Base-by-base conservation (phyloP, 2,329 filamentous ascomycete species). In the Chrysoporthe deuterocubensis region DNA sequence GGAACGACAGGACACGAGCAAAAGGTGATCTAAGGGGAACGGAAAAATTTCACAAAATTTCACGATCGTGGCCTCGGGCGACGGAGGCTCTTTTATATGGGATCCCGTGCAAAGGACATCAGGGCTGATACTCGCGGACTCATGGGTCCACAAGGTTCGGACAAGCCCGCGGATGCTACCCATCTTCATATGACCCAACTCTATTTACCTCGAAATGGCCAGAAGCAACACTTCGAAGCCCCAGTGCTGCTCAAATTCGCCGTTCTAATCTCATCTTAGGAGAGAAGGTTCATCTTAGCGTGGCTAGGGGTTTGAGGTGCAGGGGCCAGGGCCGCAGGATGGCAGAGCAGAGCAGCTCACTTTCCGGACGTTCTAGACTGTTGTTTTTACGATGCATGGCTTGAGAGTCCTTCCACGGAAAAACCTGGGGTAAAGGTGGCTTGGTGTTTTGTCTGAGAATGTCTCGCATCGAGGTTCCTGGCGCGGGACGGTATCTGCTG, bases 1-100 rank as follows among this genome's bases (percentile, higher is more conserved):
- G 44, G 64, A 67, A 18, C 16, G 60, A 65, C 61, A 56, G n/a
- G 44, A 57, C 56, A 18, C 16, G 34, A 52, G 42, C n/a, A 11
- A 21, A 44, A 32, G 8, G 40, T 32, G 42, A 40, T 58, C 13
- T 40, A 44, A 5, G 44, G 37, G 43, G 18, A 42, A 34, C 40
- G 32, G 37, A 14, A 37, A 34, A n/a, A 56, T 14, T 14, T 44
- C 58, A 46, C 34, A 37, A 34, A n/a, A 56, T 14, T 14, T 44
- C 58, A 46, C 34, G 13, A 4, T 32, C 21, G 14, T n/a, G 6
- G 21, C 21, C 11, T 46, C 14, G 58, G 9, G 40, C 58, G 59
- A 34, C n/a, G 9, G 42, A 61, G 43, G 13, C 6, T 48, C 14
- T 44, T 61, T 26, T 46, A 61, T 46, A 61, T 61, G 11, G 34